Conservation (phyloP, 163 green algal species). For the Chlamydomonas reinhardtii region DNA sequence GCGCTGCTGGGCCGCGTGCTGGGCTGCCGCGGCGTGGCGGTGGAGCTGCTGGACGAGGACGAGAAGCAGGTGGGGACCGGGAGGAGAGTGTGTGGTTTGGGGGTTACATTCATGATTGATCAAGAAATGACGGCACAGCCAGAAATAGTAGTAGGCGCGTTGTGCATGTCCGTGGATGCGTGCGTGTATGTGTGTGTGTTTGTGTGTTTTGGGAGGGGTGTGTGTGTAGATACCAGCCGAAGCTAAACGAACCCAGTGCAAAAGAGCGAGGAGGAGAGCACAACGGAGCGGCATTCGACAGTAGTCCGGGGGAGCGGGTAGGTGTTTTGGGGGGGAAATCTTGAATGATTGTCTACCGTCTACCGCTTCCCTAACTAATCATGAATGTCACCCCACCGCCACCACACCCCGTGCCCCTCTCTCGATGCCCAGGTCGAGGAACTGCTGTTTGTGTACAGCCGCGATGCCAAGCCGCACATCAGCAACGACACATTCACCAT, state of each 20-base stretch:
- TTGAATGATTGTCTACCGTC: no score
- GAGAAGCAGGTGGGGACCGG: conserved; percentile 19
- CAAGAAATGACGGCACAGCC: no score
- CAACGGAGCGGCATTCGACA: no score
- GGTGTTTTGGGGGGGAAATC: no score
- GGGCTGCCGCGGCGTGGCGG: neutral
- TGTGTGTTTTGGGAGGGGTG: neutral
- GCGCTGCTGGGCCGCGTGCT: conserved; percentile 29
- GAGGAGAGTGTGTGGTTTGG: conserved; percentile 18
- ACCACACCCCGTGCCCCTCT: no score
- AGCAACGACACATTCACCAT: conserved; percentile 70
- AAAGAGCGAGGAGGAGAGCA: no score
- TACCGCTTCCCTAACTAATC: no score
- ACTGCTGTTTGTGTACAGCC: conserved; percentile 35
- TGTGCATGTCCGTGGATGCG: neutral
- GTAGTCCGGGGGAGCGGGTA: no score
- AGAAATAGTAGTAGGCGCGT: neutral
- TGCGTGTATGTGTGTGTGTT: conserved; percentile 2
- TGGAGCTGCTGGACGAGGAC: conserved; percentile 18
- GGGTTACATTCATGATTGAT: no score
- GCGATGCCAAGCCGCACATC: conserved; percentile 24
- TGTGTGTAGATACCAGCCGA: no score
- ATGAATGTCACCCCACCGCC: no score
- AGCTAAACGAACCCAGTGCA: no score
- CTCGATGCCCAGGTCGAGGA: conserved; percentile 22